A percentile compares a stretch with the other conserved stretches of the same genome.
Evolutionary conservation across 192 early-diverging fungal genomes (phyloP).

Genomic region (Fimicolochytrium jonesii): DNA sequence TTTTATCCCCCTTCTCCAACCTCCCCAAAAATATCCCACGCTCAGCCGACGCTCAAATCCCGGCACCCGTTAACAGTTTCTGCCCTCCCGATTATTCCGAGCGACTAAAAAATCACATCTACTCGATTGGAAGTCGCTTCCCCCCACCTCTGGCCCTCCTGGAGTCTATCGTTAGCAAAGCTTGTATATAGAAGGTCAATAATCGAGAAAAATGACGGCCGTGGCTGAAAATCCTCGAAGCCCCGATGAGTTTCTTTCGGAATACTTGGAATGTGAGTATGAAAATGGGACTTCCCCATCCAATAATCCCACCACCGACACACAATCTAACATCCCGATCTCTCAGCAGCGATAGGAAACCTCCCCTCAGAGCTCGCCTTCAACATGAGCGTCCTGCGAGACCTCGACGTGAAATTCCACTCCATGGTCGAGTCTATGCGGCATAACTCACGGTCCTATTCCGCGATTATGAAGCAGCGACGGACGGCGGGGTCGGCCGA

Average conservation of each 20-base stretch:
- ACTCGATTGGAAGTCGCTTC: too few relatives aligned
- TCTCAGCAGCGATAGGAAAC: slow-evolving; percentile 18
- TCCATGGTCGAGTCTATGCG: slow-evolving; percentile 21
- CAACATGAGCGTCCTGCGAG: slow-evolving; percentile 21
- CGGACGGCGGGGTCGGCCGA: background rate
- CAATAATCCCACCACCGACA: background rate
- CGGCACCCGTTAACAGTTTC: too few relatives aligned
- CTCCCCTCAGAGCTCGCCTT: slow-evolving; percentile 21
- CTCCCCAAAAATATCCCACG: too few relatives aligned
- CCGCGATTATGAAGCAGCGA: slow-evolving; percentile 20
- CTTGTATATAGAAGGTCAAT: too few relatives aligned
- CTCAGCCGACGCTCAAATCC: too few relatives aligned
- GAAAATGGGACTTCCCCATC: background rate
- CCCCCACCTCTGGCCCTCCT: too few relatives aligned
- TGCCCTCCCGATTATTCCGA: too few relatives aligned
- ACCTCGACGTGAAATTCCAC: slow-evolving; percentile 17
- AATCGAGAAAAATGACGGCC: too few relatives aligned
- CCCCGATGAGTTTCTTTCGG: slow-evolving; percentile 21
- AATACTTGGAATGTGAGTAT: slow-evolving; percentile 26
- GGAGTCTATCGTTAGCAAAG: too few relatives aligned
- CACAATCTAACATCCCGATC: background rate
- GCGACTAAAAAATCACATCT: too few relatives aligned
- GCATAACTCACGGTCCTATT: slow-evolving; percentile 18
- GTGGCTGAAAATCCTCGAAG: too few relatives aligned
- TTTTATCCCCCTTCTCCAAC: too few relatives aligned